Base-by-base conservation (phyloP, 2,329 filamentous ascomycete species). In the Colletotrichum limetticola region DNA sequence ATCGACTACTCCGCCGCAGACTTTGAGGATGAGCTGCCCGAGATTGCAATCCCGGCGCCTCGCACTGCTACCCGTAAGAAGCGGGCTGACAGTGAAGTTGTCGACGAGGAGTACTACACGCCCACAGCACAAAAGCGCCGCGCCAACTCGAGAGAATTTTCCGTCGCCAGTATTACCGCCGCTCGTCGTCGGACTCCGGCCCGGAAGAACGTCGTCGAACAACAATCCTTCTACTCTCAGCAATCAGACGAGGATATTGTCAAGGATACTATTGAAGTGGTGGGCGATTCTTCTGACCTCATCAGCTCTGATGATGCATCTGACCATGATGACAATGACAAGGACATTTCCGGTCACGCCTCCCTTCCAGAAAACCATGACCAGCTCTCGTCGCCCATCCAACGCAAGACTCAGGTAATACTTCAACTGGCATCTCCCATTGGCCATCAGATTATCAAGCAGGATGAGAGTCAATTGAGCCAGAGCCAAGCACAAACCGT, bases 251-350 rank as follows among this genome's bases (percentile, higher is more conserved):
- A 87, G 71, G 86, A 86, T 32, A 85, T 89, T 56, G 86, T 90
- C 32, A 85, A 88, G 77, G 88, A 90, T 77, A 90, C 88, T 16
- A 90, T 90, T 72, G 86, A 90, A 76, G 88, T 90, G 61, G 86
- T 87, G 59, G 85, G 86, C 53, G 76, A 78, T 56, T 80, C 80
- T 4, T 80, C 66, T 9, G 71, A 73, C 2, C 68, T 79, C 37
- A 80, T 79, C 19, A 79, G 78, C 19, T 79, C 80, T 8, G 81
- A 82, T 16, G 79, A 76, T 5, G 77, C 77, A 7, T 78, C 78
- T 16, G 64, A 76, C 19, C 66, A 71, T 8, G 71, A 74, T 6
- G 68, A 73, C 6, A 53, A 72, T n/a, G 46, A 70, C 28, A 61
- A 72, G 30, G 66, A 67, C 58, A 22, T 30, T 22, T 56, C 68